Base-by-base conservation (phyloP, 2,329 filamentous ascomycete genomes). In the Aspergillus sp. region DNA sequence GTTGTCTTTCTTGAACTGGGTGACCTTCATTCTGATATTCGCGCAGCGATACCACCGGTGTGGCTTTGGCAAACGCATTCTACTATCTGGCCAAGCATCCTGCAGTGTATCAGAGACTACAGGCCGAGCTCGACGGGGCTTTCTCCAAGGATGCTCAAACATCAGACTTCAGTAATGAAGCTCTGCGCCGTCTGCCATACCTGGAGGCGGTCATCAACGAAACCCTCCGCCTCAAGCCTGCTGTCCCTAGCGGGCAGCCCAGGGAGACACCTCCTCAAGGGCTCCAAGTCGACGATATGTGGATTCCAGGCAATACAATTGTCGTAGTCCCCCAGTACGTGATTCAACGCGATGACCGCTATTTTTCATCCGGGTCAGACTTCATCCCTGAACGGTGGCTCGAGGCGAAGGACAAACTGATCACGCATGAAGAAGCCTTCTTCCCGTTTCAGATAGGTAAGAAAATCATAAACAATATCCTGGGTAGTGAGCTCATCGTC, bases 211-310 rank as follows among this genome's bases (percentile, higher is more conserved):
- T 69, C 6, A 69, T 74, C 53, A 70, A 61, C 43, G 75, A 77
- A 56, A 72, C 70, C 0, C 65, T 76, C 47, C 66, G 78, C 0
- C 59, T 80, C 9, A 72, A 76, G n/a, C 74, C 77, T 0, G 68
- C 75, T 0, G 55, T 77, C 0, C 62, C 74, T 2, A 68, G 67
- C n/a, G 75, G 73, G 4, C 65, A 67, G 6, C 67, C 68, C 4
- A 73, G 78, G 2, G 63, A 71, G 6, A 79, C 77, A 1, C 78
- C 78, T 2, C 61, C 68, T 0, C 70, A 68, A 44, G 73, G 71
- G 6, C 31, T 60, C 14, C 55, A 60, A 25, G 21, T 60, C 33
- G 58, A 60, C 35, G 55, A 56, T 14, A 39, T 60, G 14, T 56
- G 51, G 45, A 40, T 60, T 35, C 58, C 58, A 6, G 51, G 58